These are phyloP conservation scores for Arachis monticola DNA, from an alignment of 331 rosid species.

Conservation along the genomic window DNA sequence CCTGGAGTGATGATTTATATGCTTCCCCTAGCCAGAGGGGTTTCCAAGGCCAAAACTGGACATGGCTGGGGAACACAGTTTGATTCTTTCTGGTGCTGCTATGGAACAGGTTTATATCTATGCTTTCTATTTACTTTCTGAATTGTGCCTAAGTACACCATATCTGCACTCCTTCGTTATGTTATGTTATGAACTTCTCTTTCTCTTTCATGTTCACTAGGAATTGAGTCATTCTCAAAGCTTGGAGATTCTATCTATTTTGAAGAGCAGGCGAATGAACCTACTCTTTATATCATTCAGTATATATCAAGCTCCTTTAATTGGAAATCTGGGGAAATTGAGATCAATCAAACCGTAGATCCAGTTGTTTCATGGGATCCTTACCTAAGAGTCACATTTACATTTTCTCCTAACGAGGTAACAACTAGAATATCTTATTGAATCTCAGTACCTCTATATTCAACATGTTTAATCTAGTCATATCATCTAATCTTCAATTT, in stretches of 20 bases:
- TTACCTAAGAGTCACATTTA: constrained; percentile 57
- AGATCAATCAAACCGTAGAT: constrained; percentile 60
- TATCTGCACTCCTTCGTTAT: constrained; percentile 1
- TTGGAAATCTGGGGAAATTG: constrained; percentile 70
- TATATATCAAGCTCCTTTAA: constrained; percentile 75
- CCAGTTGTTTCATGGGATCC: constrained; percentile 67
- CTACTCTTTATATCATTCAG: constrained; percentile 73
- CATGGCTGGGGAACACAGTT: constrained; percentile 82
- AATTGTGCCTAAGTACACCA: background rate
- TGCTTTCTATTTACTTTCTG: constrained; percentile 13
- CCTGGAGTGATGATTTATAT: constrained; percentile 96
- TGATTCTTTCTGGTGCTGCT: constrained; percentile 87
- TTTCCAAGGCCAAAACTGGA: constrained; percentile 62
- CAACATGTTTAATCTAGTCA: background rate
- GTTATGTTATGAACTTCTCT: background rate
- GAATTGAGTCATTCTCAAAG: constrained; percentile 86
- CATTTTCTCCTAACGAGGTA: constrained; percentile 56
- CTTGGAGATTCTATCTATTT: constrained; percentile 93
- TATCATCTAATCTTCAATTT: background rate
- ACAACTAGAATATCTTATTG: constrained; percentile 1
- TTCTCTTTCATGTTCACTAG: constrained; percentile 36
- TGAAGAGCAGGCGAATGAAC: constrained; percentile 63
- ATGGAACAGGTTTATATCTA: constrained; percentile 73
- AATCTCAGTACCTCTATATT: constrained; percentile 24
- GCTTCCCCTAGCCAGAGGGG: constrained; percentile 79